Evolutionary conservation across 805 yeast genomes (phyloP), one percentile per base, ranked within the genome.

Genomic region (Wickerhamiella allomyrinae): DNA sequence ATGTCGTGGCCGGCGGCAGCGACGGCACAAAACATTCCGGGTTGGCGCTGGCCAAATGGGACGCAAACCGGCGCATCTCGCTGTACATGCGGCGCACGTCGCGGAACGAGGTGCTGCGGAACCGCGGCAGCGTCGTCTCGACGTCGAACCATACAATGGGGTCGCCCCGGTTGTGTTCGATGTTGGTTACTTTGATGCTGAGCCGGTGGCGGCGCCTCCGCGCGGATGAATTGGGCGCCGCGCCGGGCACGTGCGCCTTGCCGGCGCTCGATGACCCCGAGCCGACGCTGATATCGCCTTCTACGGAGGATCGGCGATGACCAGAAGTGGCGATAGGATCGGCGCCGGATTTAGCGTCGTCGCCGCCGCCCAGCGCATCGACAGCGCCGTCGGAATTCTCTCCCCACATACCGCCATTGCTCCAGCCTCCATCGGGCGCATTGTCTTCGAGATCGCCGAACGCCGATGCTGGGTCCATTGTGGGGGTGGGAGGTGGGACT

Each of bases 21-120:
- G 93, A 77, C 0, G 97, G 96, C 3, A 91, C 86, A 61, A 89
- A 86, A 43, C 91, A 87, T 58, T 91, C 97, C 24, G 89, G 78
- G 54, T 86, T 80, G 29, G 93, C 82, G 17, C 77, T 76, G 43
- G 77, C 76, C 48, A 91, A 63, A 56, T 81, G 89, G 49, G 75
- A 76, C 60, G 82, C 83, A 53, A 91, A 74, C 46, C 76, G 73
- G 24, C 72, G 73, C 49, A 86, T 68, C 58, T 91, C 98, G 45
- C 71, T 70, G 56, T 76, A 80, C 0, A 95, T 78, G 45, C 96
- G 73, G 50, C 94, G 75, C 13, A 89, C 65, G 43, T 78, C 87
- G 42, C 76, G 74, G 59, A 81, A 86, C 7, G 60, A 58, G 7
- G 72, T 62, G 48, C 81, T 84, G 45, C 95, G 68, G 58, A 75